Evolutionary conservation across 257 asterid species (phyloP), one percentile per base, ranked within the genome.

Genomic region (Primulina huaijiensis): DNA sequence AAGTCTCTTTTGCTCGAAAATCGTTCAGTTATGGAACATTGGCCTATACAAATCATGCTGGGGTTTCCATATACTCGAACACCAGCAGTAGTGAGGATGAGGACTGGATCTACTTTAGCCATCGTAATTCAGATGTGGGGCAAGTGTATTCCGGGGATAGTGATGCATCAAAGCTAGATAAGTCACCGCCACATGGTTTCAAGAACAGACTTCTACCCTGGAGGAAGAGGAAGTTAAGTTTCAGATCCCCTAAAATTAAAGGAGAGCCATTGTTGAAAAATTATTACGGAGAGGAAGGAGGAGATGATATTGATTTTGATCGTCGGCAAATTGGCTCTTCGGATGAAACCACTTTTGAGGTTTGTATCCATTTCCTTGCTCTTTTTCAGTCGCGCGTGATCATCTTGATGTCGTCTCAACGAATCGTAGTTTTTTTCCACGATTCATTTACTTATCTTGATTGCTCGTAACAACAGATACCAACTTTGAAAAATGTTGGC

Each of bases 271-370:
- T 91, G 29, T 76, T 91, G 81, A 91, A 84, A 59, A 87, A 82
- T 50, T 55, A 65, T 61, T 83, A 87, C 52, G 95, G 86, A 20
- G 97, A 91, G 69, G 96, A 91, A 71, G 97, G 97, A 31, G 97
- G 96, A 14, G 97, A 91, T 67, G 97, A 91, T 69, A 91, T 89
- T 71, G 97, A 89, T 71, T 86, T 87, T 73, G 97, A 89, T 79
- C 95, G 97, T n/a, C 78, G 97, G 57, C 91, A 82, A 73, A 88
- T 91, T 64, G 77, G 90, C 67, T 84, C 92, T 63, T 85, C 97
- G 1, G 90, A 90, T 63, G 95, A 91, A 71, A 85, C 90, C 72
- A 76, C 67, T 73, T 64, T 79, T 61, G 75, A 64, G 81, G 96
- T 90, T 87, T 8, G 75, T 25, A 12, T 25, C 34, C 11, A 12